phyloP scores from a whole-genome alignment of 768 basidiomycete species.

The Xerocomellus amylosporus region DNA sequence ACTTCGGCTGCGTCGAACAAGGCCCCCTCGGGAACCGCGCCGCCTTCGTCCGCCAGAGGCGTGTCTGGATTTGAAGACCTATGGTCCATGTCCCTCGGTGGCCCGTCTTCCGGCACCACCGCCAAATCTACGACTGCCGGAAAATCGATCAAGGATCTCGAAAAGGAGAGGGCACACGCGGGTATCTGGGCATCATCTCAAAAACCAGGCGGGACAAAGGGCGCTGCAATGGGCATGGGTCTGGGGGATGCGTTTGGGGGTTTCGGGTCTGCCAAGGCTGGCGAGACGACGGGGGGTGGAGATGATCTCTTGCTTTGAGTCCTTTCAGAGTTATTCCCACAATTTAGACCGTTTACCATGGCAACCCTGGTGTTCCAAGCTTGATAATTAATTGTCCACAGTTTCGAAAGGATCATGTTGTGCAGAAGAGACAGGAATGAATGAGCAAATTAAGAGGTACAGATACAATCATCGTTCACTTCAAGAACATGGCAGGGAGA shows the following conservation, averaged over 20 bases:
- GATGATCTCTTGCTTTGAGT: conserved; percentile 45
- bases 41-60: conserved; percentile 36
- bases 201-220: conserved; percentile 16
- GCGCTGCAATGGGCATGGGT: conserved; percentile 9
- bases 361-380: background rate
- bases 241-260: conserved; percentile 32
- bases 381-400: conserved; percentile 17
- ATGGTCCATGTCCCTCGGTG: conserved; percentile 78
- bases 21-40: conserved; percentile 13
- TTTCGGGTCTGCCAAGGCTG: conserved; percentile 28
- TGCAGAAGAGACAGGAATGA: conserved; percentile 18
- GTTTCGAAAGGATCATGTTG: conserved; percentile 20
- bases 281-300: conserved; percentile 27
- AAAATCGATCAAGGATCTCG: conserved; percentile 87
- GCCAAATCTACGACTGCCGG: conserved; percentile 39
- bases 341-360: conserved; percentile 8
- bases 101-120: conserved; percentile 29
- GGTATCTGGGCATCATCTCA: conserved; percentile 65
- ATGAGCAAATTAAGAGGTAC: conserved; percentile 35
- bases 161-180: conserved; percentile 80
- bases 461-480: conserved; percentile 40
- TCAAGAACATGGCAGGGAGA: conserved; percentile 24
- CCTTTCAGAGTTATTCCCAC: background rate
- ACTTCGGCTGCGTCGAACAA: conserved; percentile 15
- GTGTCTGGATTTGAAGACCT: conserved; percentile 79